phyloP scores from a whole-genome alignment of 1,284 basidiomycete species.

The Mycena citricolor region DNA sequence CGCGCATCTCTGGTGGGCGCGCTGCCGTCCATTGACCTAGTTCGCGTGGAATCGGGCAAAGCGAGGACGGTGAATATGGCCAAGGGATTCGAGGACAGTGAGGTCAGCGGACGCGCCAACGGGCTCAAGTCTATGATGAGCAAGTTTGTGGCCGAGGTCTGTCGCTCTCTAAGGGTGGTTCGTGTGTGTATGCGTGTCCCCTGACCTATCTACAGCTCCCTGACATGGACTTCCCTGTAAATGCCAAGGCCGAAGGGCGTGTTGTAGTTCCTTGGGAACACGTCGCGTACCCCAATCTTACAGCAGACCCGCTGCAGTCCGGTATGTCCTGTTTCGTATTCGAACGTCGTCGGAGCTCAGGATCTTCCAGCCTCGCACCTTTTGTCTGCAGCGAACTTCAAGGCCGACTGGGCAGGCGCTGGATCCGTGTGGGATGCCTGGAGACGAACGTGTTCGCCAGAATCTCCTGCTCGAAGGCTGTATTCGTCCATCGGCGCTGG shows the following conservation, averaged over 20 bases:
- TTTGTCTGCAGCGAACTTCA: slow-evolving; percentile 7
- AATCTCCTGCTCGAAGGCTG: slow-evolving; percentile 76
- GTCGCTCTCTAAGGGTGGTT: slow-evolving; percentile 25
- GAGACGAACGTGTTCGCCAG: slow-evolving; percentile 84
- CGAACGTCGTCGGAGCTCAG: neutral
- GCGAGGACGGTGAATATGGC: slow-evolving; percentile 63
- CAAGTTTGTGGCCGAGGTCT: slow-evolving; percentile 67
- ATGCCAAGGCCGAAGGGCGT: slow-evolving; percentile 88
- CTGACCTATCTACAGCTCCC: slow-evolving; percentile 57
- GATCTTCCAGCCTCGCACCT: neutral
- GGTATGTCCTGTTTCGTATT: slow-evolving; percentile 21
- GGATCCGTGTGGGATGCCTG: slow-evolving; percentile 92
- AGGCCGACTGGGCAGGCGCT: slow-evolving; percentile 78
- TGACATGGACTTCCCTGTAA: slow-evolving; percentile 90
- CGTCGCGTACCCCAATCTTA: slow-evolving; percentile 66
- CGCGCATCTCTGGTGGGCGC: slow-evolving; percentile 75
- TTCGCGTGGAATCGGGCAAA: slow-evolving; percentile 69
- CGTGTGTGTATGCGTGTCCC: slow-evolving; percentile 7
- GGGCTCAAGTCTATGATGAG: slow-evolving; percentile 76
- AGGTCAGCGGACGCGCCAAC: slow-evolving; percentile 74
- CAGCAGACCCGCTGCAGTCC: slow-evolving; percentile 55
- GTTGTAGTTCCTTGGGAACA: slow-evolving; percentile 89
- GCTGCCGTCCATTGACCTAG: slow-evolving; percentile 81
- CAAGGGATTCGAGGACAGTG: slow-evolving; percentile 59
- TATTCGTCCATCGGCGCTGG: slow-evolving; percentile 63